phyloP scores from a whole-genome alignment of 306 rosid species.

The Senna siamea region DNA sequence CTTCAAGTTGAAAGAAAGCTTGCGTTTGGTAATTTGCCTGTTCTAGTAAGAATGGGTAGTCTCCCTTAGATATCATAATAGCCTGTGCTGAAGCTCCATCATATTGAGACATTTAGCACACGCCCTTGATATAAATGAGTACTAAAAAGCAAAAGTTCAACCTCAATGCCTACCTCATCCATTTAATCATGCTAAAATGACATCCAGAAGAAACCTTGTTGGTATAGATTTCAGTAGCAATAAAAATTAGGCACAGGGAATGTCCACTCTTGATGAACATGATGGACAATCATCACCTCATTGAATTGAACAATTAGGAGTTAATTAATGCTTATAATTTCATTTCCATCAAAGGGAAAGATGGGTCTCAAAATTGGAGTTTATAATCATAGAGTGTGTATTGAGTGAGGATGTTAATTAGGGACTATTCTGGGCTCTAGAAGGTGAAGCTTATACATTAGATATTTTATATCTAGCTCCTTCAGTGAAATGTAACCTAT shows the following conservation, averaged over 20 bases:
- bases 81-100: not conserved
- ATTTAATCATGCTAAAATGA: slow-evolving; percentile 34
- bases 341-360: slow-evolving; percentile 33
- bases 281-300: slow-evolving; percentile 59
- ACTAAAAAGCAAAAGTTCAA: too few relatives aligned
- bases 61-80: not conserved
- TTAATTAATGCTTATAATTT: slow-evolving; percentile 41
- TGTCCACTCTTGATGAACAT: slow-evolving; percentile 48
- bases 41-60: not conserved
- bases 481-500: slow-evolving; percentile 41
- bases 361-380: not conserved
- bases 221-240: not conserved
- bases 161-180: slow-evolving; percentile 30
- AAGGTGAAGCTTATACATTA: slow-evolving; percentile 10
- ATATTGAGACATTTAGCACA: not conserved
- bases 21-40: not conserved
- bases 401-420: slow-evolving; percentile 7
- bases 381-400: slow-evolving; percentile 26
- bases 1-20: not conserved
- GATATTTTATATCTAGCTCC: not conserved
- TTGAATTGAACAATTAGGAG: slow-evolving; percentile 49
- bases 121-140: not conserved
- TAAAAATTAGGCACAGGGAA: slow-evolving; percentile 40
- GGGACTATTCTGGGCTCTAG: slow-evolving; percentile 38
- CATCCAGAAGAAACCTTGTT: slow-evolving; percentile 21